Base-by-base conservation (phyloP, 2,329 filamentous ascomycete species). In the Bisporella sp. region DNA sequence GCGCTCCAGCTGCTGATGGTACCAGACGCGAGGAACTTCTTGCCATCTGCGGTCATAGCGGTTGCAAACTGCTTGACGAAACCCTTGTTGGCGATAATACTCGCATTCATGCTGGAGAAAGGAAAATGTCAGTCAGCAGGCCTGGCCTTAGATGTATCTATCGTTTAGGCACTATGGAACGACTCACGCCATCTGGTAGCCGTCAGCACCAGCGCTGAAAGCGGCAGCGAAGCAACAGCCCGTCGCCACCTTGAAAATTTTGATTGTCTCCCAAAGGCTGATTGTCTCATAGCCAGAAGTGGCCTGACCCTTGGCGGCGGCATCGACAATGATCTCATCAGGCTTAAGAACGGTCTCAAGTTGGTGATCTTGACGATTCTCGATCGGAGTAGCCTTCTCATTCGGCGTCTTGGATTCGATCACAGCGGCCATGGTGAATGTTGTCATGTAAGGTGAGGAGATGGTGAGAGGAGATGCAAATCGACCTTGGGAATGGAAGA, bases 271-370 rank as follows among this genome's bases (percentile, higher is more conserved):
- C 59, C 61, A 63, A 11, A 55, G n/a, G 1, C 56, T 56, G 40
- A 64, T 45, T 2, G 54, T 58, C 54, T 65, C 62, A 29, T 63
- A 64, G 2, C 62, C 63, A 5, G 62, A 55, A 28, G 56, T 44
- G 6, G 52, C 57, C 46, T 65, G 63, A 21, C 63, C 63, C 31
- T 54, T 57, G 13, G 52, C 49, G 4, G 55, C 55, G 7, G 62
- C 60, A 11, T 62, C 56, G 35, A 54, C 46, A 30, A 52, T 50
- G 65, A 54, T 45, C 60, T 50, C 55, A 9, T 35, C 33, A 12
- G 31, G 42, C 37, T 48, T 49, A 31, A 49, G 13, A 7, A 31
- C 42, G 31, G 12, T 46, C 30, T 52, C 45, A 21, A 21, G 2
- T 21, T 21, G 21, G 21, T 21, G 21, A 21, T 21, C 21, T 21